Evolutionary conservation across 495 filamentous ascomycete genomes (phyloP).

Genomic region (Venustampulla echinocandica): DNA sequence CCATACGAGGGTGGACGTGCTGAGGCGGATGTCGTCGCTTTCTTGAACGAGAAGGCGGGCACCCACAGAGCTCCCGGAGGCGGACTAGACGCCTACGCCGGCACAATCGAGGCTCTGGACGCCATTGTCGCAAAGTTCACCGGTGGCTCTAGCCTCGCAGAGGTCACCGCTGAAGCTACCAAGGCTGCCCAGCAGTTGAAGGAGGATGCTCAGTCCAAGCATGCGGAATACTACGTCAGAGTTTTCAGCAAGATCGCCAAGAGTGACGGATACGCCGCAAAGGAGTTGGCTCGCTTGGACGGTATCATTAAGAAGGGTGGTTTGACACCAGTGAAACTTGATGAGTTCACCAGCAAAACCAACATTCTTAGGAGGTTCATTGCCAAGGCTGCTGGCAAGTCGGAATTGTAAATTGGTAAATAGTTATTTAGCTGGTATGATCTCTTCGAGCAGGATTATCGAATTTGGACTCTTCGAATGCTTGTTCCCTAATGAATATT

Average conservation of each 20-base stretch:
- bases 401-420: slow-evolving; percentile 19
- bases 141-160: slow-evolving; percentile 48
- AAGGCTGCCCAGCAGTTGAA: slow-evolving; percentile 58
- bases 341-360: slow-evolving; percentile 77
- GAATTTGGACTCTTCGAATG: neutral
- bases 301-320: slow-evolving; percentile 78
- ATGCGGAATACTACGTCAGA: slow-evolving; percentile 88
- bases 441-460: neutral
- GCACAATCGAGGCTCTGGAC: slow-evolving; percentile 73
- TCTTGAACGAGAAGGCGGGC: slow-evolving; percentile 82
- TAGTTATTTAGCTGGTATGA: neutral
- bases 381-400: slow-evolving; percentile 19
- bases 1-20: slow-evolving; percentile 69
- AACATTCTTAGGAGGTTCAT: slow-evolving; percentile 83
- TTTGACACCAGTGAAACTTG: slow-evolving; percentile 74
- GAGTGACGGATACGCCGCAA: slow-evolving; percentile 69
- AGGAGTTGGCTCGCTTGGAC: slow-evolving; percentile 76
- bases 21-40: slow-evolving; percentile 68
- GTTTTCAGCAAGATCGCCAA: slow-evolving; percentile 75
- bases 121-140: slow-evolving; percentile 58
- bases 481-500: slow-evolving; percentile 7
- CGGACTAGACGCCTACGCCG: slow-evolving; percentile 67
- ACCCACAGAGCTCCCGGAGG: slow-evolving; percentile 81
- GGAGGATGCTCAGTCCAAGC: slow-evolving; percentile 54
- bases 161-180: slow-evolving; percentile 55